These are phyloP conservation scores for Pseudomassariella vexata DNA, from an alignment of 2,329 filamentous ascomycete species.

Conservation along the genomic window DNA sequence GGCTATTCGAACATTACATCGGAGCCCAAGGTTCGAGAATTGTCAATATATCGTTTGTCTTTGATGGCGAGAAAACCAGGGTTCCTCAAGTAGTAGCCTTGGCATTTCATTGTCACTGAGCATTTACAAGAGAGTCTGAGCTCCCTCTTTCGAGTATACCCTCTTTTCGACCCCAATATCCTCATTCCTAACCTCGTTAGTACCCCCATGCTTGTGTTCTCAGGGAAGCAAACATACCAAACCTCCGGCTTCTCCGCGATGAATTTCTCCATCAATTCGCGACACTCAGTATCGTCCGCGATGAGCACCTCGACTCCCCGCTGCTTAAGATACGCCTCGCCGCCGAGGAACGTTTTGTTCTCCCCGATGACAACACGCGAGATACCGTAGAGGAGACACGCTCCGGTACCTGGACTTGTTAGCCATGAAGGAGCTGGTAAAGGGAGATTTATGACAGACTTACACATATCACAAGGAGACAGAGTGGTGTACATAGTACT, in stretches of 20 bases:
- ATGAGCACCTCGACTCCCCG: slow-evolving; percentile 70
- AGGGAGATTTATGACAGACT: too few species aligned
- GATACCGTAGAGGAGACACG: slow-evolving; percentile 71
- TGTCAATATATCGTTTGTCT: too few species aligned
- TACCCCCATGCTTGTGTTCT: too few species aligned
- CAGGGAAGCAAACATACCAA: slow-evolving; percentile 45
- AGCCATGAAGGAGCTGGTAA: too few species aligned
- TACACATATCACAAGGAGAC: slow-evolving; percentile 75
- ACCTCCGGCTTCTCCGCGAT: slow-evolving; percentile 66
- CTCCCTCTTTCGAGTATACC: slow-evolving; percentile 20
- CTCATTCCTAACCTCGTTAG: too few species aligned
- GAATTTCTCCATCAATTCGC: slow-evolving; percentile 65
- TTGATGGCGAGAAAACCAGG: too few species aligned
- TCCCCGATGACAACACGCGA: slow-evolving; percentile 71
- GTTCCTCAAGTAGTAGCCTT: too few species aligned
- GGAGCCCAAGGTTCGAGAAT: too few species aligned
- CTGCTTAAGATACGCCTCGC: slow-evolving; percentile 62
- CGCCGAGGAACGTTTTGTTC: slow-evolving; percentile 69
- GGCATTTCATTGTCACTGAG: too few species aligned
- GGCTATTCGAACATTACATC: too few species aligned
- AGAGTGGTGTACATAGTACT: slow-evolving; percentile 81
- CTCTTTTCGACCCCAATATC: slow-evolving; percentile 24
- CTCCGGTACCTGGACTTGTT: slow-evolving; percentile 51
- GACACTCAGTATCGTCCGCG: slow-evolving; percentile 58
- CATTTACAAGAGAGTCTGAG: too few species aligned